These are phyloP conservation scores for Phialocephala subalpina DNA, from an alignment of 2,329 filamentous ascomycete species.

Conservation along the genomic window DNA sequence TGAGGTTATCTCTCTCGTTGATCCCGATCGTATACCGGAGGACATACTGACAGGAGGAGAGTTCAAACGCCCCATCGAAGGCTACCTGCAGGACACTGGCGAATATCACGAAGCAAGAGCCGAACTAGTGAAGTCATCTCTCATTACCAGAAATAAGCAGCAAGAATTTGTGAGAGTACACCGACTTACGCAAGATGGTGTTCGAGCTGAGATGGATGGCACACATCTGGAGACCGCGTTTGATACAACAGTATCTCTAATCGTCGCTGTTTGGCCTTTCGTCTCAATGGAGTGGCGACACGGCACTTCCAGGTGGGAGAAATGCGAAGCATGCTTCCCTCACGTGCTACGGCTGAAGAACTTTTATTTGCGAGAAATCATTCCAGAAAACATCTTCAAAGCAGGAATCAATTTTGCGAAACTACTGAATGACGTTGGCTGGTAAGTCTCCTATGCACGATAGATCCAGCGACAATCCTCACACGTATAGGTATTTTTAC, in stretches of 20 bases:
- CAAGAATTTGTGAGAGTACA: slow-evolving; percentile 36
- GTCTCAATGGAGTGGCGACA: slow-evolving; percentile 29
- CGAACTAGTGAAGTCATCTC: slow-evolving; percentile 40
- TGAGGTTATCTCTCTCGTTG: background rate
- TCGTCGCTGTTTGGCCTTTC: slow-evolving; percentile 31
- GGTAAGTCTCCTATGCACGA: slow-evolving; percentile 11
- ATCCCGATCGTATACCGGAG: slow-evolving; percentile 8
- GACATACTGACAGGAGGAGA: background rate
- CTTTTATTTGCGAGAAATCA: slow-evolving; percentile 4
- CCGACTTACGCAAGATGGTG: slow-evolving; percentile 41
- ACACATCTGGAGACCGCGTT: slow-evolving; percentile 26
- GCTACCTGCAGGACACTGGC: background rate
- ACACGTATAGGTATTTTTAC: slow-evolving; percentile 12
- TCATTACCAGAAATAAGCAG: slow-evolving; percentile 35
- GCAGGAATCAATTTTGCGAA: slow-evolving; percentile 10
- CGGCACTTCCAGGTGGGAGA: slow-evolving; percentile 36
- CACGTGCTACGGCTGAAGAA: slow-evolving; percentile 39
- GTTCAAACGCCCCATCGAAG: background rate
- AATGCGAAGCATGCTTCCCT: slow-evolving; percentile 38
- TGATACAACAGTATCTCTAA: slow-evolving; percentile 27
- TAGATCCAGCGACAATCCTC: background rate
- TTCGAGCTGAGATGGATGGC: slow-evolving; percentile 32
- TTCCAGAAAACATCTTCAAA: background rate
- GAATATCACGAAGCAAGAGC: slow-evolving; percentile 36
- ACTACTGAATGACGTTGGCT: slow-evolving; percentile 13